These are phyloP conservation scores for Neltuma alba DNA, from an alignment of 306 rosid genomes.

Conservation along the genomic window DNA sequence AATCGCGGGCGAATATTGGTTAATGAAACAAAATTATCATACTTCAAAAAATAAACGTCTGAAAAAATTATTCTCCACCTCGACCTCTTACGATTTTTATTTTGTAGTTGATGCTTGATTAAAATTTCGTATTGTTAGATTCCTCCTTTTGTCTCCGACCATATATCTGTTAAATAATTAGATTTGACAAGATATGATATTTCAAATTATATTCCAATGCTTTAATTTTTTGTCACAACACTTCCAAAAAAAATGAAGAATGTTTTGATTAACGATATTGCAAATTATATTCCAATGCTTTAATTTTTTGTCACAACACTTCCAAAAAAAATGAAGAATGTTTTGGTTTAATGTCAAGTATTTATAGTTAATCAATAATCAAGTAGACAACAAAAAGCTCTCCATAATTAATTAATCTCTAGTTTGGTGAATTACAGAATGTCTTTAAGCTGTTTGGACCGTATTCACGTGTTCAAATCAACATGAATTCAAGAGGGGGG, in stretches of 20 bases:
- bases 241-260: not conserved
- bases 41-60: not conserved
- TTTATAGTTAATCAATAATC: not conserved
- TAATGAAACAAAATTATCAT: not conserved
- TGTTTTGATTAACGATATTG: not conserved
- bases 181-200: not conserved
- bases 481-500: not conserved
- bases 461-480: conserved; percentile 40
- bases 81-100: no score
- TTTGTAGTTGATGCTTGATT: not conserved
- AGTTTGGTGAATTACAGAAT: conserved; percentile 39
- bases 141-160: not conserved
- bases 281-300: no score
- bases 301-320: not conserved
- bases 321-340: not conserved
- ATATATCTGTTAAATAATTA: not conserved
- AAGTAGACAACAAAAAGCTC: not conserved
- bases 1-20: not conserved
- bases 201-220: not conserved
- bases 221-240: not conserved
- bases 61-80: not conserved
- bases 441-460: conserved; percentile 46
- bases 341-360: not conserved
- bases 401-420: not conserved
- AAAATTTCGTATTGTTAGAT: not conserved